A percentile compares a stretch with the other conserved stretches of the same genome.
Evolutionary conservation across 2,329 filamentous ascomycete species (phyloP).

Genomic region (Acephala macrosclerotiorum): DNA sequence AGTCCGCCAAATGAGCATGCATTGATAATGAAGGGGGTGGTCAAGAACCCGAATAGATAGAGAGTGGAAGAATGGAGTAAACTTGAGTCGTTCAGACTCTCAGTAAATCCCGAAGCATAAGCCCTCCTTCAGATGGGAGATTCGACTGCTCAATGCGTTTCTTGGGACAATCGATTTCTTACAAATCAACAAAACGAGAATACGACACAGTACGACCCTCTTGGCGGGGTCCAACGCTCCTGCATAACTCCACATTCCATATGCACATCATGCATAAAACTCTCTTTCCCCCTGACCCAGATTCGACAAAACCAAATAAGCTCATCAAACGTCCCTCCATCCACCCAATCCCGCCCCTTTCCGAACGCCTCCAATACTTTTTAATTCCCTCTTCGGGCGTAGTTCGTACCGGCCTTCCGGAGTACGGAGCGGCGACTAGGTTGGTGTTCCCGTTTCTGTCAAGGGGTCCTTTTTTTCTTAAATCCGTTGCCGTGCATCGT

Average conservation of each 20-base stretch:
- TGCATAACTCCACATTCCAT: background rate
- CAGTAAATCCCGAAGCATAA: too few relatives aligned
- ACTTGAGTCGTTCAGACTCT: too few relatives aligned
- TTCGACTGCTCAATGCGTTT: too few relatives aligned
- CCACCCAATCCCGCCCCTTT: background rate
- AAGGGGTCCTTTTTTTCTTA: background rate
- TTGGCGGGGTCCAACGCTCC: background rate
- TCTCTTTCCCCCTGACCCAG: background rate
- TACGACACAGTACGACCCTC: too few relatives aligned
- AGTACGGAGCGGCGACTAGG: background rate
- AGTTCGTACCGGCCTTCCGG: background rate
- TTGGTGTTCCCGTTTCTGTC: background rate
- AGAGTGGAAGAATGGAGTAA: too few relatives aligned
- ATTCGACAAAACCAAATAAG: background rate
- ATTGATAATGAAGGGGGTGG: too few relatives aligned
- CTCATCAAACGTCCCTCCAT: background rate
- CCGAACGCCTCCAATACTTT: background rate
- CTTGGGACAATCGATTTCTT: background rate
- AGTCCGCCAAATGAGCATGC: too few relatives aligned
- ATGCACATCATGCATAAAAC: conserved; percentile 1
- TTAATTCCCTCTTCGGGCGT: background rate
- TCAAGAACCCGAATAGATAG: too few relatives aligned
- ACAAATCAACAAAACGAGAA: background rate
- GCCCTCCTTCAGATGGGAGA: too few relatives aligned
- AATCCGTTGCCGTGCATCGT: background rate